phyloP scores from a whole-genome alignment of 805 yeast genomes.

The Ogataea minuta region DNA sequence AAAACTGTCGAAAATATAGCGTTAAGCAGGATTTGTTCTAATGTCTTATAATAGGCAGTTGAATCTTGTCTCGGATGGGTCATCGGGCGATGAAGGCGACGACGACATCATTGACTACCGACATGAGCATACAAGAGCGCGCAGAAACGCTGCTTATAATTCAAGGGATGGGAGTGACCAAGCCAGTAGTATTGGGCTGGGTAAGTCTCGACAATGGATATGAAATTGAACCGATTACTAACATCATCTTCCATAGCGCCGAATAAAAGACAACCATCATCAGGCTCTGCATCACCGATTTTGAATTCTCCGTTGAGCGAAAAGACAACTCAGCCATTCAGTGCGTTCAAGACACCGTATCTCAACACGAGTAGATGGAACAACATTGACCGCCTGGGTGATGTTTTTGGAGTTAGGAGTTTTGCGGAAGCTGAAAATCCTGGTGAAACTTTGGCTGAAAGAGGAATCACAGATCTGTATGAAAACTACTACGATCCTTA shows the following conservation, averaged over 20 bases:
- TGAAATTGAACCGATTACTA: conserved; percentile 1
- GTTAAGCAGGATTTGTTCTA: neutral
- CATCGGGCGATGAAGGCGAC: conserved; percentile 20
- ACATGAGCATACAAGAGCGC: conserved; percentile 6
- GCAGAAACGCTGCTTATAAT: conserved; percentile 3
- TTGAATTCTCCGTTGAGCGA: conserved; percentile 30
- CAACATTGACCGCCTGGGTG: conserved; percentile 37
- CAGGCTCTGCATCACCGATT: conserved; percentile 19
- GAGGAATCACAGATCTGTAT: conserved; percentile 41
- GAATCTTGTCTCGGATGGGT: conserved; percentile 18
- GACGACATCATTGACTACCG: conserved; percentile 9
- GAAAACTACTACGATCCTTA: conserved; percentile 48
- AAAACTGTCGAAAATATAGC: neutral
- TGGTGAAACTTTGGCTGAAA: conserved; percentile 28
- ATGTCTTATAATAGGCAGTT: conserved; percentile 25
- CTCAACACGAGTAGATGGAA: conserved; percentile 44
- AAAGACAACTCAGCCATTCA: conserved; percentile 32
- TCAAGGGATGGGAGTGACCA: conserved; percentile 10
- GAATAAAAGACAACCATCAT: conserved; percentile 11
- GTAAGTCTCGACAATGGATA: conserved; percentile 11
- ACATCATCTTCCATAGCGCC: conserved; percentile 21
- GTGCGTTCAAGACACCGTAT: conserved; percentile 47
- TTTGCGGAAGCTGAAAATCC: conserved; percentile 35
- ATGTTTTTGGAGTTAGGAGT: conserved; percentile 31
- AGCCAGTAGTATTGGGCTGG: conserved; percentile 14